These are phyloP conservation scores for Mucor piriformis DNA, from an alignment of 371 early-diverging fungal genomes.

Conservation along the genomic window DNA sequence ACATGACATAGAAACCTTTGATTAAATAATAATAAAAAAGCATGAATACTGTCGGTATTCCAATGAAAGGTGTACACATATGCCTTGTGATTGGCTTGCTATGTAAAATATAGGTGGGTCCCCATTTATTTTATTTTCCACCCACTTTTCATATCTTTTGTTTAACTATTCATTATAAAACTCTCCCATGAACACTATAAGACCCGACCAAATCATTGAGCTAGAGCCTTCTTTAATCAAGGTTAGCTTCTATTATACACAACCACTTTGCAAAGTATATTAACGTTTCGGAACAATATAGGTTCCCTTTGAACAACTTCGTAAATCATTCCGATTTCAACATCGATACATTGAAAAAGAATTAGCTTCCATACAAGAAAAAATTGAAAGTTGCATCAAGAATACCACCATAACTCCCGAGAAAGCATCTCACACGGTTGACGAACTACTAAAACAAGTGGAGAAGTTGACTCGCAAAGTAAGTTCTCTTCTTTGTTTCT, in stretches of 20 bases:
- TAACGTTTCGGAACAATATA: constrained; percentile 26
- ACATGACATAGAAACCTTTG: too few species aligned
- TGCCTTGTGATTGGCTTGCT: background rate
- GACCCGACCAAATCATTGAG: constrained; percentile 75
- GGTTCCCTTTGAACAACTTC: constrained; percentile 92
- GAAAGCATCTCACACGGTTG: constrained; percentile 59
- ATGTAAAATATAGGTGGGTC: background rate
- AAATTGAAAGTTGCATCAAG: constrained; percentile 46
- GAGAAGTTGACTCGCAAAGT: constrained; percentile 77
- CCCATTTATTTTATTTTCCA: background rate
- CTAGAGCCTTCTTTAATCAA: constrained; percentile 89
- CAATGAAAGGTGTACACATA: background rate
- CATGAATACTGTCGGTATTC: background rate
- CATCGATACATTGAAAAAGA: constrained; percentile 87
- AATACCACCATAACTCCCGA: constrained; percentile 40
- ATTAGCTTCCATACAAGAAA: constrained; percentile 49
- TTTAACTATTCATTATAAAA: too few species aligned
- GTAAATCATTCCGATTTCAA: constrained; percentile 76
- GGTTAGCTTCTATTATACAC: constrained; percentile 64
- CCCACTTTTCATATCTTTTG: background rate
- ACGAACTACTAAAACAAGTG: constrained; percentile 66
- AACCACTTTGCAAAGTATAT: too few species aligned
- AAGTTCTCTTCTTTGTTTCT: background rate
- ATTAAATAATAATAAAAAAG: background rate
- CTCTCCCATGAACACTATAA: constrained; percentile 69